A percentile compares a stretch with the other conserved stretches of the same genome.
Evolutionary conservation across 306 rosid species (phyloP).

Genomic region (Cyamopsis tetragonoloba): DNA sequence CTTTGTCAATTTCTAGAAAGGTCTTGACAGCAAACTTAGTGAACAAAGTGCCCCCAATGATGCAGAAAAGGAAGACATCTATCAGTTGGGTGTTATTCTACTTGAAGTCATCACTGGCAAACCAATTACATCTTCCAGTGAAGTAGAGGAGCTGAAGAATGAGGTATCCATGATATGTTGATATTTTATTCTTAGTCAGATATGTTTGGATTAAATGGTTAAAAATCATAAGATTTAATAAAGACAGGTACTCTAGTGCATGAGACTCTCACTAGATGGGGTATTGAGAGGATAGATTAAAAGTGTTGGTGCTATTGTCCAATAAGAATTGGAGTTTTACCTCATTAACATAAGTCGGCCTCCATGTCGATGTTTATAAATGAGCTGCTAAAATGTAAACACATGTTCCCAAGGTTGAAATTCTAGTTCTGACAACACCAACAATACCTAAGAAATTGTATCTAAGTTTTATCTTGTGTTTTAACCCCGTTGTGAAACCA

Average conservation of each 20-base stretch:
- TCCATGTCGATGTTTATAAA: no score
- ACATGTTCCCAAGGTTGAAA: no score
- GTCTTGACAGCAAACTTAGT: conserved; percentile 19
- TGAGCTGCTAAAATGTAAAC: no score
- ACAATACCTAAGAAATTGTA: no score
- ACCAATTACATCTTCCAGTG: conserved; percentile 41
- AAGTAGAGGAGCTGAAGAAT: conserved; percentile 50
- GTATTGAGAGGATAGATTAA: no score
- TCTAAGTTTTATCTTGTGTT: no score
- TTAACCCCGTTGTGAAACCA: neutral
- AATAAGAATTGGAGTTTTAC: no score
- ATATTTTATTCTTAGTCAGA: neutral
- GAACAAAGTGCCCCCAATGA: conserved; percentile 9
- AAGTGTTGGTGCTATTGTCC: no score
- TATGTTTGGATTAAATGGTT: neutral
- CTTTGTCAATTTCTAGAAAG: conserved; percentile 26
- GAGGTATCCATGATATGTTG: conserved; percentile 42
- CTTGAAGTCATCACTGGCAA: conserved; percentile 75
- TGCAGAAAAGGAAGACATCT: conserved; percentile 85
- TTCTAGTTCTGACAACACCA: no score
- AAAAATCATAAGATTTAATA: neutral
- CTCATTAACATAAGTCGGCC: no score
- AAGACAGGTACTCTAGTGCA: no score
- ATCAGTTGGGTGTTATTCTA: conserved; percentile 70
- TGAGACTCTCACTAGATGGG: no score